phyloP scores from a whole-genome alignment of 805 yeast species.

The Sugiyamaella mastotermitis region DNA sequence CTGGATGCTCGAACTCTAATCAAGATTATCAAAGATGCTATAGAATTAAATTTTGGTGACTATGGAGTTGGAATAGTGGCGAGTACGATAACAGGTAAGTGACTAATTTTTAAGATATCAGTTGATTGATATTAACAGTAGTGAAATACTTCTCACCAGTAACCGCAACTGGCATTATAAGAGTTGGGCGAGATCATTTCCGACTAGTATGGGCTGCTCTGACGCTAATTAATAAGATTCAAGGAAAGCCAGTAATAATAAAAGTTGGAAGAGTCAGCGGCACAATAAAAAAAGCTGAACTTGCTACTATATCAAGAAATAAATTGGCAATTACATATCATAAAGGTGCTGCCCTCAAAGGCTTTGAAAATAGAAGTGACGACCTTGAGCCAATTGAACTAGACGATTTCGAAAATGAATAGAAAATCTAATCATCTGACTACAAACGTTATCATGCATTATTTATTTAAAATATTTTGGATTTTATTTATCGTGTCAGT shows the following conservation, averaged over 20 bases:
- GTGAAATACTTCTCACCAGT: conserved; percentile 74
- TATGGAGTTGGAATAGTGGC: conserved; percentile 63
- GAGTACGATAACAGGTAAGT: conserved; percentile 48
- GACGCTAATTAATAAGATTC: conserved; percentile 38
- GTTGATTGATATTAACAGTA: neutral
- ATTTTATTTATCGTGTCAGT: no score
- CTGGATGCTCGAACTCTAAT: conserved; percentile 47
- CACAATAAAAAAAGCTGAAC: conserved; percentile 79
- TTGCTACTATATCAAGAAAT: conserved; percentile 49
- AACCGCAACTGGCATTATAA: conserved; percentile 78
- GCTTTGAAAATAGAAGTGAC: neutral
- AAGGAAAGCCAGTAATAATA: conserved; percentile 45
- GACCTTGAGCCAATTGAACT: neutral
- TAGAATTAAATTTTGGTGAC: conserved; percentile 72
- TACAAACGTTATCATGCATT: no score
- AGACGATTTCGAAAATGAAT: no score
- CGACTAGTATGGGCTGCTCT: conserved; percentile 64
- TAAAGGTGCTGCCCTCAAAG: no score
- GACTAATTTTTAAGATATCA: conserved; percentile 8
- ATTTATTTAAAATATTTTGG: no score
- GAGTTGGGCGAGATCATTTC: conserved; percentile 64
- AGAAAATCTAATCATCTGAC: no score
- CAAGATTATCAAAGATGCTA: conserved; percentile 46
- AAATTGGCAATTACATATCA: conserved; percentile 6
- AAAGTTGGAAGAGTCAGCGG: conserved; percentile 73